Evolutionary conservation across 1,139 yeast genomes (phyloP).

Genomic region (Kurtzmaniella natalensis): DNA sequence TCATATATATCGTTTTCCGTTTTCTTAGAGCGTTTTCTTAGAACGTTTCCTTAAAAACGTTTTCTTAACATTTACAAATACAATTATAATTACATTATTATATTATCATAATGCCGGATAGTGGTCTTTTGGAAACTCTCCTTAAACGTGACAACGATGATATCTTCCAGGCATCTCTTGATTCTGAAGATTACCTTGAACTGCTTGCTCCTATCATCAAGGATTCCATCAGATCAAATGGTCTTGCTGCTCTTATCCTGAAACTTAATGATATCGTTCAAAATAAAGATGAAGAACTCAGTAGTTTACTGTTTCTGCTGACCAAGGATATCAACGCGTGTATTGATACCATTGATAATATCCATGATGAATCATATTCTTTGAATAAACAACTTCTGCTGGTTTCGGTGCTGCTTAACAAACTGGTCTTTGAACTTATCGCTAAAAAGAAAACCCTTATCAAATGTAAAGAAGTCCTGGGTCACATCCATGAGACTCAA

Average conservation of each 20-base stretch:
- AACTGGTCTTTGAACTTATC: conserved; percentile 61
- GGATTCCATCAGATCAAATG: conserved; percentile 55
- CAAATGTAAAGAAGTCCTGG: conserved; percentile 53
- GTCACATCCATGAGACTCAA: conserved; percentile 60
- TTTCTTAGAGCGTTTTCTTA: no score
- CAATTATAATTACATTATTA: no score
- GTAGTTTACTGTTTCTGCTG: conserved; percentile 55
- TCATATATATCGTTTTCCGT: no score
- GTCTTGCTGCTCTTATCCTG: conserved; percentile 53
- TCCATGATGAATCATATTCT: conserved; percentile 49
- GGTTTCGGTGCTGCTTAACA: conserved; percentile 50
- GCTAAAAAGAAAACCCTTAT: conserved; percentile 53
- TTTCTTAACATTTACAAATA: no score
- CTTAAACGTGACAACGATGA: conserved; percentile 41
- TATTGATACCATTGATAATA: conserved; percentile 54
- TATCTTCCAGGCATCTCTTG: conserved; percentile 44
- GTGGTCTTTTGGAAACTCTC: conserved; percentile 28
- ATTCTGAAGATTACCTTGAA: conserved; percentile 71
- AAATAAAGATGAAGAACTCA: conserved; percentile 62
- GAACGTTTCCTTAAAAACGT: no score
- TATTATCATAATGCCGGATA: no score
- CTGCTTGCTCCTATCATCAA: conserved; percentile 77
- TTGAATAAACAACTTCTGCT: conserved; percentile 50
- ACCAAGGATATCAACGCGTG: conserved; percentile 52
- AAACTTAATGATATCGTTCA: conserved; percentile 54